Conservation (phyloP, 2,329 filamentous ascomycete species). For the Rutstroemia sp. region DNA sequence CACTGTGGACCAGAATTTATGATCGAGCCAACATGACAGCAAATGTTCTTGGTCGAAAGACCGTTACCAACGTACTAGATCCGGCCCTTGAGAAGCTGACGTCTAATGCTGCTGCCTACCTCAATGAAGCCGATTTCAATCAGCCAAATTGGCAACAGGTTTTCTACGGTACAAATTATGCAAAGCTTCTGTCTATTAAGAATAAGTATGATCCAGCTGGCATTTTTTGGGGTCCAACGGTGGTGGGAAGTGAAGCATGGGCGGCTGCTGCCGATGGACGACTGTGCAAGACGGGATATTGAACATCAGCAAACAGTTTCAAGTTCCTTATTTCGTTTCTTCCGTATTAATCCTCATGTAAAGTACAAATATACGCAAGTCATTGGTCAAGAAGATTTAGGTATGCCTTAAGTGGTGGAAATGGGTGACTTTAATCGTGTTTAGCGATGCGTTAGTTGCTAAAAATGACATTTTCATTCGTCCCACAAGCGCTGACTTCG, state of each 20-base stretch:
- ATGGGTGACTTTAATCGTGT: no score
- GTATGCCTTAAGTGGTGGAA: no score
- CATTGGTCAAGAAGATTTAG: no score
- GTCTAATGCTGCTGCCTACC: slow-evolving; percentile 26
- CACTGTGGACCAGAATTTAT: not conserved
- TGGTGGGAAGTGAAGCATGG: slow-evolving; percentile 1
- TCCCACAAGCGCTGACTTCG: no score
- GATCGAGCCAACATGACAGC: not conserved
- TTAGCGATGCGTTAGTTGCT: no score
- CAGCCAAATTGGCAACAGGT: slow-evolving; percentile 35
- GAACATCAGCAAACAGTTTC: no score
- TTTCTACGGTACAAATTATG: slow-evolving; percentile 34
- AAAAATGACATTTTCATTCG: no score
- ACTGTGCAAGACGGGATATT: not conserved
- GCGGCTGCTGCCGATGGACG: not conserved
- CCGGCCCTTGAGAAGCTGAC: not conserved
- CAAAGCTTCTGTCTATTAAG: slow-evolving; percentile 10
- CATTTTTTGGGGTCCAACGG: not conserved
- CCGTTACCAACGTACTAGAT: not conserved
- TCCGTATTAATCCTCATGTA: no score
- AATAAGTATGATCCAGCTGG: slow-evolving; percentile 7
- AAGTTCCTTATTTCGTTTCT: no score
- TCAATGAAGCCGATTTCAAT: slow-evolving; percentile 42
- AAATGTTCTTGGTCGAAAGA: not conserved
- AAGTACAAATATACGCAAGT: no score